Percentiles rank a stretch among this genome's conserved stretches.
These are phyloP conservation scores for Kwoniella europaea DNA, from an alignment of 768 basidiomycete species.

Conservation along the genomic window DNA sequence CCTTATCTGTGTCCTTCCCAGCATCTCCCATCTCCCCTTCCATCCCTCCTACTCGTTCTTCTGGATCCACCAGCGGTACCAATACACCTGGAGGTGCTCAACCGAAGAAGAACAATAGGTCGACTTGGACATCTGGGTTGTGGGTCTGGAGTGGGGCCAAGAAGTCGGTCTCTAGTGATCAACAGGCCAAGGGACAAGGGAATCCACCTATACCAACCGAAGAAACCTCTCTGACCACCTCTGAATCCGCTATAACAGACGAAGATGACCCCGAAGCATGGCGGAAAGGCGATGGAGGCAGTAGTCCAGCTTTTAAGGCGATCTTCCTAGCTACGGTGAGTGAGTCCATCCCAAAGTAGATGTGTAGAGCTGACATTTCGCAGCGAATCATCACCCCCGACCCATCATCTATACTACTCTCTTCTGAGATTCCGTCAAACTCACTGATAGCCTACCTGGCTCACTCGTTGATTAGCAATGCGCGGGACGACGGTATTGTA, in stretches of 20 bases:
- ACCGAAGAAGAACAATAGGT: slow-evolving; percentile 15
- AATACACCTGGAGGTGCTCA: background rate
- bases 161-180: background rate
- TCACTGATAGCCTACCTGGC: slow-evolving; percentile 51
- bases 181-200: background rate
- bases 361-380: slow-evolving; percentile 7
- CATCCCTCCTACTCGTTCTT: slow-evolving; percentile 1
- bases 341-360: background rate
- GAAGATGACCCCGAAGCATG: slow-evolving; percentile 42
- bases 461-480: slow-evolving; percentile 47
- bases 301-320: slow-evolving; percentile 48
- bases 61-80: background rate
- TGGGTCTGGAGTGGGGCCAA: slow-evolving; percentile 46
- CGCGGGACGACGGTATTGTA: slow-evolving; percentile 44
- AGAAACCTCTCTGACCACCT: background rate
- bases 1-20: slow-evolving; percentile 28
- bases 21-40: slow-evolving; percentile 16
- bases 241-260: slow-evolving; percentile 11
- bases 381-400: slow-evolving; percentile 54
- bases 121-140: slow-evolving; percentile 47
- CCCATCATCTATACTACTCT: slow-evolving; percentile 45
- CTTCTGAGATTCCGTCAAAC: slow-evolving; percentile 34
- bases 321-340: slow-evolving; percentile 54
- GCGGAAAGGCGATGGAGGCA: slow-evolving; percentile 50
- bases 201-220: slow-evolving; percentile 10